Conservation (phyloP, 768 basidiomycete genomes). For the Mycena sanguinolenta region DNA sequence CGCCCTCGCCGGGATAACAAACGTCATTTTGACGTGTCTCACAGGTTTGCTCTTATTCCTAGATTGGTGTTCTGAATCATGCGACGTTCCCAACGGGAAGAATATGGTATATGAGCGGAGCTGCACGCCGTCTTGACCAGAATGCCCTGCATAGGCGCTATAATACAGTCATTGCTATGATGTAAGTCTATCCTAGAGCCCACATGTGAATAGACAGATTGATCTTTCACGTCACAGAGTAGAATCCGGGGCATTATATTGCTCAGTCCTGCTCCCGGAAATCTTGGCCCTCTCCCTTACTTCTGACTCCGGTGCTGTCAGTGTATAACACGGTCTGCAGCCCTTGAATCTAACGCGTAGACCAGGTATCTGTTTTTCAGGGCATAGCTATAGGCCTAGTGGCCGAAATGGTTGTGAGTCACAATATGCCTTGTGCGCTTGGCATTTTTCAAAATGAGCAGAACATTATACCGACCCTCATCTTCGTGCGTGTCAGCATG, state of each 20-base stretch:
- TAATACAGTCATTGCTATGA: too few species aligned
- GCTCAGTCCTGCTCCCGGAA: not conserved
- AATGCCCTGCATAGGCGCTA: too few species aligned
- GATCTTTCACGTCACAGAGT: not conserved
- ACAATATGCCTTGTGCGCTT: not conserved
- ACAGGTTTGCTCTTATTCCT: too few species aligned
- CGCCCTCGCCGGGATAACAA: too few species aligned
- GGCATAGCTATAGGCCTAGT: not conserved
- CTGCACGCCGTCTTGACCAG: too few species aligned
- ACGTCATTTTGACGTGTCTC: too few species aligned
- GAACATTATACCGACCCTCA: not conserved
- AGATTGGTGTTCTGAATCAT: too few species aligned
- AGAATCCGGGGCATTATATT: not conserved
- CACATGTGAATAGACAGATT: not conserved
- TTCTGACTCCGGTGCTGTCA: not conserved
- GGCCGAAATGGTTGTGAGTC: not conserved
- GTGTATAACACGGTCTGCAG: not conserved
- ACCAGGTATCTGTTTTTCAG: not conserved
- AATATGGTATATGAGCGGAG: too few species aligned
- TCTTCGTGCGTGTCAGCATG: not conserved
- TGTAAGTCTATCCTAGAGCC: too few species aligned
- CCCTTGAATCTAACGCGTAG: not conserved
- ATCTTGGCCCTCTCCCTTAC: not conserved
- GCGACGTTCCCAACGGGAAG: too few species aligned
- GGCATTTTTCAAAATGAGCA: not conserved